Base-by-base conservation (phyloP, 768 basidiomycete species). In the Lepiota venenata region DNA sequence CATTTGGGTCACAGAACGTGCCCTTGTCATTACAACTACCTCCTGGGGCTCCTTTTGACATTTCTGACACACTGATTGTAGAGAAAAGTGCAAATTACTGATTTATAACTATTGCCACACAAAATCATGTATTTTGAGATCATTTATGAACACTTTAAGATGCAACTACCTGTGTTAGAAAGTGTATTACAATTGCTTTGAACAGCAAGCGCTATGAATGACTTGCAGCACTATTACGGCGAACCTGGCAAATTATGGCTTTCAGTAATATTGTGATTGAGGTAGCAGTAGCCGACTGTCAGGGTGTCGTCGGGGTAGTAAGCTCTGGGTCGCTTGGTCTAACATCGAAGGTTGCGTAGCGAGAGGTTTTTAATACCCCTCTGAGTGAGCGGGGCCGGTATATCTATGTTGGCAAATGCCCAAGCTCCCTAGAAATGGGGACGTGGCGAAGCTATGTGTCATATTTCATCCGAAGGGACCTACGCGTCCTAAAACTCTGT, bases 221-320 rank as follows among this genome's bases (percentile, higher is more conserved):
- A 83, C 63, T 89, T 88, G 72, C 86, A 88, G 63, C 83, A 86
- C 88, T 87, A 90, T 68, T 90, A 91, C 2, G 85, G 84, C 21
- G 85, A 88, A 18, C 87, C 87, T 15, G 83, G 82, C 3, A 85
- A 85, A 64, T 90, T 89, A 72, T 91, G 88, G 68, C 86, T 88
- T 64, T 90, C 84, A 11, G 81, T 86, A 74, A 88, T 83, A 65
- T 85, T 85, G 68, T 82, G 82, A 61, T 87, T 87, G 27, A 84
- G 85, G 60, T 87, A 88, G 44, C 72, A 70, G 62, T 75, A 88
- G 2, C 87, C 87, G 60, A 89, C 85, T 9, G 85, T 89, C 37
- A 90, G 71, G 0, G 85, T 87, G 14, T 86, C 84, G 58, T 87
- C 84, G 15, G 80, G 66, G 58, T 79, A 64, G 65, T 79, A 83